Base-by-base conservation (phyloP, 495 filamentous ascomycete genomes). In the Pyronema domesticum region DNA sequence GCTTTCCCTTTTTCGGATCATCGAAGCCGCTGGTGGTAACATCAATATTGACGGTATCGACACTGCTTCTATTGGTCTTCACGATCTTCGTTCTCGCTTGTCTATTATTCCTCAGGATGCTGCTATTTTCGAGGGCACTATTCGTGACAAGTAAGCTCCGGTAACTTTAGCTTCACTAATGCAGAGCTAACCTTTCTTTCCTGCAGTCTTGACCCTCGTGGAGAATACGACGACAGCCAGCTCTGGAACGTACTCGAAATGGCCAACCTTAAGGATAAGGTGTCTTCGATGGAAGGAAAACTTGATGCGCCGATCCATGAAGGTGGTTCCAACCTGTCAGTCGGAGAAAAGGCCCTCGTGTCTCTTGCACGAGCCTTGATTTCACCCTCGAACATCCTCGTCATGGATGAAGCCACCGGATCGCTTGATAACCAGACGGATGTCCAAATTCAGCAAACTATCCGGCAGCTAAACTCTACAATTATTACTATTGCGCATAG, bases 21-120 rank as follows among this genome's bases (percentile, higher is more conserved):
- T 99, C 58, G 91, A 99, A 67, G 76, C 88, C 1, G 74, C 72
- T 56, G 72, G 76, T 43, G 91, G 91, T 50, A 75, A 79, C 59
- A 89, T 96, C 60, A 82, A 74, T 64, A 93, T 99, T 64, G 93
- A 99, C 67, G 75, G 75, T 15, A 69, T 96, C 46, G 83, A 95
- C 69, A 89, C 91, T 4, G 86, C 86, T 35, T 82, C 76, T 9
- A 95, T 96, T 69, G 93, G 93, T 6, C 70, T 99, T 53, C 68
- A 86, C 51, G 93, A 96, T 66, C 75, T 99, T 54, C 78, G 93
- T 54, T 77, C 88, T 19, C 83, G 91, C 49, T 76, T 99, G 37
- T 89, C 93, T 42, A 99, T 99, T 68, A 99, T 99, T 60, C 93
- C 93, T 15, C 93, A 99, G 65, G 93, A 99, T 71, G 88, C 93